Evolutionary conservation across 352 stramenopile species (phyloP).

Genomic region (Aphanomyces euteiches): DNA sequence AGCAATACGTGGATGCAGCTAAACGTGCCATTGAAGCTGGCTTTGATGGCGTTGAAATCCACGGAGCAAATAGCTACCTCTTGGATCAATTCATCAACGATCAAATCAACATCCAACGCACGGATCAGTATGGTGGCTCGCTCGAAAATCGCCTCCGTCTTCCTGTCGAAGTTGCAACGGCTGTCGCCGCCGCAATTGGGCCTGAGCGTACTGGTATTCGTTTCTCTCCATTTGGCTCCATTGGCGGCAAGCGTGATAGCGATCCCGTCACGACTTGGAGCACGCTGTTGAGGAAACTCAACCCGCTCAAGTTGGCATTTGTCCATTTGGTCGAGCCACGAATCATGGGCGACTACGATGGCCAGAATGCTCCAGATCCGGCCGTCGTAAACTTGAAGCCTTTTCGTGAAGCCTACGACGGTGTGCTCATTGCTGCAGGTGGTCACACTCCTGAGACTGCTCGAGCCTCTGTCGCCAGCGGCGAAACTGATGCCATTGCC

Average conservation of each 20-base stretch:
- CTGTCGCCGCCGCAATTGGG: conserved; percentile 38
- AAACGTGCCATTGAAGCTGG: conserved; percentile 64
- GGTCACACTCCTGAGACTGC: conserved; percentile 51
- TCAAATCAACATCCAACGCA: conserved; percentile 56
- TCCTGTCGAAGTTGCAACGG: conserved; percentile 56
- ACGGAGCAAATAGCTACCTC: conserved; percentile 85
- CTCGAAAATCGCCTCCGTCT: conserved; percentile 74
- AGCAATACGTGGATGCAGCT: conserved; percentile 67
- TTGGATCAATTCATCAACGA: conserved; percentile 58
- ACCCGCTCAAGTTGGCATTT: conserved; percentile 57
- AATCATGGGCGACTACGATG: conserved; percentile 38
- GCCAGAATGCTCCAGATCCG: conserved; percentile 14
- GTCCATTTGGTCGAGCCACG: conserved; percentile 57
- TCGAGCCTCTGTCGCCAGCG: conserved; percentile 48
- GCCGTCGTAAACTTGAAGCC: conserved; percentile 33
- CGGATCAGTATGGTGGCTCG: conserved; percentile 73
- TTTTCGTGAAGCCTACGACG: conserved; percentile 59
- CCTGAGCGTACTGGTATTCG: conserved; percentile 37
- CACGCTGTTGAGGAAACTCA: conserved; percentile 41
- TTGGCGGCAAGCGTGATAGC: conserved; percentile 34
- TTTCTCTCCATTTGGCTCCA: conserved; percentile 35
- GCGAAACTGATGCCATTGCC: conserved; percentile 53
- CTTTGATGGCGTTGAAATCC: conserved; percentile 84
- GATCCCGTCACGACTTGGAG: conserved; percentile 43
- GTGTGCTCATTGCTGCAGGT: conserved; percentile 53